These are phyloP conservation scores for Neurospora sp. DNA, from an alignment of 495 filamentous ascomycete genomes.

Conservation along the genomic window DNA sequence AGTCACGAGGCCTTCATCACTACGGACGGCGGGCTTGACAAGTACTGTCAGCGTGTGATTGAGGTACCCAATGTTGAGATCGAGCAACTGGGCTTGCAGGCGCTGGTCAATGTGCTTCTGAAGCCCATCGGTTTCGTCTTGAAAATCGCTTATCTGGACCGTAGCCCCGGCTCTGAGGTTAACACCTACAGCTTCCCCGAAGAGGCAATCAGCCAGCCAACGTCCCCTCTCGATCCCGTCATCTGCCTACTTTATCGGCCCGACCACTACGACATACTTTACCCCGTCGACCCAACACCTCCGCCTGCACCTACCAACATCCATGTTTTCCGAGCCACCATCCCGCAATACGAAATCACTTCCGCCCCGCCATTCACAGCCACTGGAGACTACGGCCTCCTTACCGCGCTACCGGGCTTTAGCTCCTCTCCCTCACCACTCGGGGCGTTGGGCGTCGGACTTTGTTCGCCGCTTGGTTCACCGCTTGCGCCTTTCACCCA, in stretches of 20 bases:
- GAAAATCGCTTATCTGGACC: conserved; percentile 85
- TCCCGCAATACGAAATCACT: conserved; percentile 31
- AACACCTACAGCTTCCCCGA: conserved; percentile 65
- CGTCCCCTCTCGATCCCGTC: conserved; percentile 34
- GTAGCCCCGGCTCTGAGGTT: conserved; percentile 68
- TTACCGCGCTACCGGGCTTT: conserved; percentile 40
- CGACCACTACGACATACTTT: conserved; percentile 92
- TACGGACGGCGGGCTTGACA: conserved; percentile 43
- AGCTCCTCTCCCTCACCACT: conserved; percentile 13
- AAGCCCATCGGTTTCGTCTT: conserved; percentile 70
- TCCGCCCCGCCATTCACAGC: conserved; percentile 27
- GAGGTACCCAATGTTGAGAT: conserved; percentile 74
- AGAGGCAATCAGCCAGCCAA: conserved; percentile 40
- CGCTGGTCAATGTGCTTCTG: conserved; percentile 69
- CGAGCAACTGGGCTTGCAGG: conserved; percentile 72
- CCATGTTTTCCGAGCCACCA: conserved; percentile 39
- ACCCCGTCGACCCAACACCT: conserved; percentile 53
- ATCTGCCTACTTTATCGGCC: conserved; percentile 48
- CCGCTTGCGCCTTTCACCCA: conserved; percentile 26
- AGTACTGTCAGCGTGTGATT: conserved; percentile 61
- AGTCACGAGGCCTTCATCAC: conserved; percentile 62
- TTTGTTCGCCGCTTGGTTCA: conserved; percentile 21
- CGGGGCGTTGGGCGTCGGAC: neutral
- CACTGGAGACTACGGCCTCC: conserved; percentile 26
- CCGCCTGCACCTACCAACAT: conserved; percentile 40